Percentiles rank a stretch among this genome's conserved stretches.
These are phyloP conservation scores for Ceratobasidium sp. DNA, from an alignment of 1,284 basidiomycete genomes.

Conservation along the genomic window DNA sequence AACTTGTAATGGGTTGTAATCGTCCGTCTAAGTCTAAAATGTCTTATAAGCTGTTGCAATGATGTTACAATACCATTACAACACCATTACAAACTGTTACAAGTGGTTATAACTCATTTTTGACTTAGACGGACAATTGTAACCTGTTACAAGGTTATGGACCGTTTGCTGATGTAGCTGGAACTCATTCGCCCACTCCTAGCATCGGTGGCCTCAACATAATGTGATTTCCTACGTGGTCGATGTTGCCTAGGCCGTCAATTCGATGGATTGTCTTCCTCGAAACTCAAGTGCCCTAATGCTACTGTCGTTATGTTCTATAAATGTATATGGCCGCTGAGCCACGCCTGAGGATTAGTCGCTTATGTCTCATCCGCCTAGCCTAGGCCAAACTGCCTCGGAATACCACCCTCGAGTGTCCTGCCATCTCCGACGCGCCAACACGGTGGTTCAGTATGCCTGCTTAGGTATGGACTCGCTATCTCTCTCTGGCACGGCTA, in stretches of 20 bases:
- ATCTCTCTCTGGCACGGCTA: slow-evolving; percentile 95
- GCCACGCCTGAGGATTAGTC: slow-evolving; percentile 89
- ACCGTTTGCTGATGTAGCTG: too few relatives aligned
- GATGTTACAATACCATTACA: too few relatives aligned
- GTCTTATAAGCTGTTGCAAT: too few relatives aligned
- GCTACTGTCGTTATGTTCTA: slow-evolving; percentile 92
- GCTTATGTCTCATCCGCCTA: slow-evolving; percentile 31
- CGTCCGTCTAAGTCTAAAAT: too few relatives aligned
- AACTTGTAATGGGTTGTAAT: too few relatives aligned
- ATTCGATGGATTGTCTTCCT: slow-evolving; percentile 98
- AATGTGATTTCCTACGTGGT: slow-evolving; percentile 98
- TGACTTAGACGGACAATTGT: too few relatives aligned
- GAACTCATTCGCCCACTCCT: slow-evolving; percentile 94
- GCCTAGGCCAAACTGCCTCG: slow-evolving; percentile 32
- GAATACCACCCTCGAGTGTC: slow-evolving; percentile 98
- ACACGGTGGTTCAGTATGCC: slow-evolving; percentile 95
- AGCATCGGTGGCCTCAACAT: slow-evolving; percentile 98
- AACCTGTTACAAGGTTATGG: too few relatives aligned
- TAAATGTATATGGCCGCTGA: slow-evolving; percentile 90
- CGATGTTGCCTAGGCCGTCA: slow-evolving; percentile 98
- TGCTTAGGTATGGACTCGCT: slow-evolving; percentile 96
- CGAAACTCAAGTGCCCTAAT: slow-evolving; percentile 98
- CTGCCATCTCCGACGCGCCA: slow-evolving; percentile 95
- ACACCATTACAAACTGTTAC: too few relatives aligned
- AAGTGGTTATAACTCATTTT: too few relatives aligned